Evolutionary conservation across 208 protist genomes (phyloP), one percentile per base, ranked within the genome.

Genomic region (Acanthamoeba triangularis): DNA sequence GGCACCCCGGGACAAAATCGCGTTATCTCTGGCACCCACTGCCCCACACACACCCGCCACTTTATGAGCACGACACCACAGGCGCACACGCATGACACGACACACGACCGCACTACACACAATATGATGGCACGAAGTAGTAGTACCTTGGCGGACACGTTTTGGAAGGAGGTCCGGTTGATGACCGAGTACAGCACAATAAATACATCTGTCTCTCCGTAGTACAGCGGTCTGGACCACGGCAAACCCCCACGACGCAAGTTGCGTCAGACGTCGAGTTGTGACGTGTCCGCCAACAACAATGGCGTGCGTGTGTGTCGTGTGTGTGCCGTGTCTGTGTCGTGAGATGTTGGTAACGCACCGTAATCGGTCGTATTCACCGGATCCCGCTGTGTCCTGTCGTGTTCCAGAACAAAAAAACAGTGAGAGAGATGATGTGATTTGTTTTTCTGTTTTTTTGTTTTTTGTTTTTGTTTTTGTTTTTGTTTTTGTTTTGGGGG

Each of bases 161-260:
- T 52, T 10, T 59, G 41, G 47, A 63, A 87, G 20, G 78, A 63
- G 28, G 20, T 61, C 4, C 78, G 41, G 52, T 87, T 87, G 41
- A 87, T 37, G 33, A 87, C 78, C 23, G 78, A 87, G n/a, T 63
- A 87, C 6, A 87, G 47, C 25, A 87, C 78, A n/a, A 87, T 63
- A 59, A 87, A 87, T n/a, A 87, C 52, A 59, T 87, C 78, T 37
- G 78, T 87, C 78, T 87, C 78, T n/a, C 47, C 52, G 78, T 87
- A 87, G 33, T 52, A 87, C 8, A 87, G 52, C 6, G 78, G 78
- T 87, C 78, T 87, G 78, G 6, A 33, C 37, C 37, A 41, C 37
- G 37, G 1, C 25, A 7, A 7, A 7, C 11, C 25, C 67, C 25
- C 1, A 16, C 2, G 33, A 16, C 7, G 35, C 28, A 25, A 78